Percentiles rank a stretch among this genome's conserved stretches.
These are phyloP conservation scores for Plantago elongata DNA, from an alignment of 257 asterid genomes.

Conservation along the genomic window DNA sequence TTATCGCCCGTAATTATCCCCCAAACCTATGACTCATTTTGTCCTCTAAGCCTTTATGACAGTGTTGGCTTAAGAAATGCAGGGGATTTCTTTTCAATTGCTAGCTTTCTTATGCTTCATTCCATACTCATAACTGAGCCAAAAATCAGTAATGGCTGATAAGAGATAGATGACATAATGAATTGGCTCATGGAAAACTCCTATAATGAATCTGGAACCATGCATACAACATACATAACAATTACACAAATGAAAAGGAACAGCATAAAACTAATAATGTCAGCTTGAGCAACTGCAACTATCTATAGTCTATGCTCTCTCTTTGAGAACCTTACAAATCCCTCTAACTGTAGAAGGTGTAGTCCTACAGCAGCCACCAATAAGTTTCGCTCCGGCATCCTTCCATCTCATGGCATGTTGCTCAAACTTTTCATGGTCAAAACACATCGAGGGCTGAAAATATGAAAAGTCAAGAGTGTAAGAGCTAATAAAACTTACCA, in stretches of 20 bases:
- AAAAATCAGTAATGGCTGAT: too few relatives aligned
- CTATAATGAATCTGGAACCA: too few relatives aligned
- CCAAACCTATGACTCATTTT: too few relatives aligned
- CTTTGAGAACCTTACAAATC: constrained; percentile 56
- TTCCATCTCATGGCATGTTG: constrained; percentile 53
- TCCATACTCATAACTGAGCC: too few relatives aligned
- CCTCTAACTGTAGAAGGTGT: constrained; percentile 54
- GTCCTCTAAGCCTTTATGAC: too few relatives aligned
- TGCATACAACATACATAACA: not conserved
- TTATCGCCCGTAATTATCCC: too few relatives aligned
- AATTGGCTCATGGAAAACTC: too few relatives aligned
- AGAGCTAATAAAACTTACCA: too few relatives aligned
- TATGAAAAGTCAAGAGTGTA: not conserved
- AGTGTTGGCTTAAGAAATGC: too few relatives aligned
- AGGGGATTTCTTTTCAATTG: too few relatives aligned
- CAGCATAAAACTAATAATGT: not conserved
- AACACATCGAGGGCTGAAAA: constrained; percentile 62
- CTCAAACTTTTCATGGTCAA: constrained; percentile 61
- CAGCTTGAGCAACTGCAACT: not conserved
- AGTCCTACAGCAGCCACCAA: constrained; percentile 84
- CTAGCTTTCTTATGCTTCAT: too few relatives aligned
- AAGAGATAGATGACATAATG: too few relatives aligned
- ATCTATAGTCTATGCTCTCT: constrained; percentile 13
- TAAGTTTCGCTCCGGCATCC: constrained; percentile 70
- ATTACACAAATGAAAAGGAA: not conserved